Base-by-base conservation (phyloP, 1,284 basidiomycete genomes). In the Gomphus bonarii region DNA sequence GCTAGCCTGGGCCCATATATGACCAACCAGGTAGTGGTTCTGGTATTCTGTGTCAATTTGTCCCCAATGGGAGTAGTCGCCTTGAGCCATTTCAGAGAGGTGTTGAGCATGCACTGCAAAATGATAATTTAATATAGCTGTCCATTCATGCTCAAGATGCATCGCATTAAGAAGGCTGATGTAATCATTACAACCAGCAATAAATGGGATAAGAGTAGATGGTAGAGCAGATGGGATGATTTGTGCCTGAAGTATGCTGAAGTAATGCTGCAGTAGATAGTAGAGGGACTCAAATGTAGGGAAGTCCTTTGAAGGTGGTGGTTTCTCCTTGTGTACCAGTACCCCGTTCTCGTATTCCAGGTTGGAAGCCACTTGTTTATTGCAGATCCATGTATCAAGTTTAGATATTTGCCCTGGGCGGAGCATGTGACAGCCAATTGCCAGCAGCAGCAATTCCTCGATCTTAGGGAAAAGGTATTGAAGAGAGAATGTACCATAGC, bases 201-300 rank as follows among this genome's bases (percentile, higher is more conserved):
- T n/a, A n/a, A n/a, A 25, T 43, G 28, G 14, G n/a, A 11, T 16
- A 20, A 30, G 30, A 31, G 20, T 16, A 14, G 4, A 36, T n/a
- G n/a, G n/a, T n/a, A n/a, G n/a, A n/a, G n/a, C n/a, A n/a, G 20
- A 28, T 11, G 40, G 25, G 3, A 46, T 2, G 2, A 54, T 28
- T 10, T 44, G 42, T 4, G 20, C 20, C 12, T 54, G 5, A 61
- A 70, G 65, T 54, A 71, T 62, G 30, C 67, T 67, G 59, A 71
- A 70, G 61, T 70, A 71, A 7, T 61, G 63, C 57, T 67, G 67
- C 52, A 71, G 64, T 10, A 69, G 70, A 50, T 69, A 64, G 31
- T 69, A 60, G 20, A 71, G 65, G n/a, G 69, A 65, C 16, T 33
- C 40, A 20, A 43, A 54, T 3, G 38, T 22, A 6, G 53, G 53